Conservation (phyloP, 2,329 filamentous ascomycete genomes). For the Colletotrichum trifolii region DNA sequence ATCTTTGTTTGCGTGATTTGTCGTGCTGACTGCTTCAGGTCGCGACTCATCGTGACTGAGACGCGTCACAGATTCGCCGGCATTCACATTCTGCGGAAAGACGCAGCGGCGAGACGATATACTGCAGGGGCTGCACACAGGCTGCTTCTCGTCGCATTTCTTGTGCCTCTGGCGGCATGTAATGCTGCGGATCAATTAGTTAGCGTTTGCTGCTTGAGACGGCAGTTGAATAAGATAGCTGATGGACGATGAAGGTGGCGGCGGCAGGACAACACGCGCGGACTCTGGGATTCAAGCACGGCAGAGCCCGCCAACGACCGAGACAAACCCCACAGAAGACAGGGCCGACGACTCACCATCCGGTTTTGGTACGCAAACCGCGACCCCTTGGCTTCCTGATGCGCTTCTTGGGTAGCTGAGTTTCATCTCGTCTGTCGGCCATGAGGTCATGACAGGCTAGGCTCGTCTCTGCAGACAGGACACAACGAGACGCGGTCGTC, state of each 20-base stretch:
- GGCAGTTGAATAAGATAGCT: not conserved
- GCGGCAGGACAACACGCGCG: too few relatives aligned
- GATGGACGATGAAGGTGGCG: not conserved
- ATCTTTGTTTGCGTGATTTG: too few relatives aligned
- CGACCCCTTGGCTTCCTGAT: conserved; percentile 52
- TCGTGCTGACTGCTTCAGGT: too few relatives aligned
- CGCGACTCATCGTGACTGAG: not conserved
- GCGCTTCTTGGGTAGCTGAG: conserved; percentile 35
- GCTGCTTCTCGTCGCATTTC: conserved; percentile 60
- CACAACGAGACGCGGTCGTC: not conserved
- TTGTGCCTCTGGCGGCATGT: conserved; percentile 59
- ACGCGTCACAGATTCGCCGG: conserved; percentile 11
- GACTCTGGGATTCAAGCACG: too few relatives aligned
- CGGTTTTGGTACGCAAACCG: conserved; percentile 56
- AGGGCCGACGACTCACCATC: conserved; percentile 44
- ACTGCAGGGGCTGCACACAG: conserved; percentile 41
- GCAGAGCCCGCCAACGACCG: too few relatives aligned
- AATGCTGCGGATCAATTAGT: conserved; percentile 42
- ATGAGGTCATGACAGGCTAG: conserved; percentile 30
- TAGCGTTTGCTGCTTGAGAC: conserved; percentile 7
- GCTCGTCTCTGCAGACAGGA: not conserved
- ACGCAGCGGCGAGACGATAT: conserved; percentile 40
- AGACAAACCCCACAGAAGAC: too few relatives aligned
- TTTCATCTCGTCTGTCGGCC: conserved; percentile 25
- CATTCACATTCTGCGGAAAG: conserved; percentile 30